Base-by-base conservation (phyloP, 2,329 filamentous ascomycete genomes). In the Fusarium foetens region DNA sequence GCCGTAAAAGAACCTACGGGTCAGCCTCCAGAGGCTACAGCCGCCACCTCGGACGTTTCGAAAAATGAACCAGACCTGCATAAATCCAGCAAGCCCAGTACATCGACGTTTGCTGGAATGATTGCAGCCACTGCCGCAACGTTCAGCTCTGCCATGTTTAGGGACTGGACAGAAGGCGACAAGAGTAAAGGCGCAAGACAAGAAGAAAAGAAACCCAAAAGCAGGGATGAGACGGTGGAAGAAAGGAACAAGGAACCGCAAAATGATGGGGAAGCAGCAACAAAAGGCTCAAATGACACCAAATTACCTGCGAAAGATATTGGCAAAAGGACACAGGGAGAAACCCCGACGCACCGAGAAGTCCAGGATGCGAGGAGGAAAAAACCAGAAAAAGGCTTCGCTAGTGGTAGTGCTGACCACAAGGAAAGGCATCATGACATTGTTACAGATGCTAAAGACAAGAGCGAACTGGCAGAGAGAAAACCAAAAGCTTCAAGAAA, bases 171-270 rank as follows among this genome's bases (percentile, higher is more conserved):
- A 25, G 78, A 68, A 16, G 70, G 70, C 39, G 80, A 71, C 45
- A 80, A 80, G 63, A 80, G 80, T 66, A 81, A 79, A 68, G 81
- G 82, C 59, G 80, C 82, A 54, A 81, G 81, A 68, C 81, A 66
- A 8, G 52, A 70, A 16, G 62, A 66, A 39, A 60, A 53, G 29
- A 66, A 21, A 16, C 19, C 29, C 21, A 41, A 58, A 49, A 52
- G 39, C 29, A 51, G 42, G n/a, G 35, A 23, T n/a, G 27, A 21
- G 14, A 27, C 21, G 42, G 31, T 25, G 29, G 53, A 41, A 14
- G 38, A 29, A 29, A 23, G 23, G 14, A 16, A 16, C 13, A 33
- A 27, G 36, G 53, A 63, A 58, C 25, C 39, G 27, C 31, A 48
- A 51, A 38, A 29, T 35, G 46, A 53, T 14, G 29, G 21, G n/a